A percentile compares a stretch with the other conserved stretches of the same genome.
Conservation (phyloP, 2,329 filamentous ascomycete genomes). For the Teratosphaeria zuluensis region DNA sequence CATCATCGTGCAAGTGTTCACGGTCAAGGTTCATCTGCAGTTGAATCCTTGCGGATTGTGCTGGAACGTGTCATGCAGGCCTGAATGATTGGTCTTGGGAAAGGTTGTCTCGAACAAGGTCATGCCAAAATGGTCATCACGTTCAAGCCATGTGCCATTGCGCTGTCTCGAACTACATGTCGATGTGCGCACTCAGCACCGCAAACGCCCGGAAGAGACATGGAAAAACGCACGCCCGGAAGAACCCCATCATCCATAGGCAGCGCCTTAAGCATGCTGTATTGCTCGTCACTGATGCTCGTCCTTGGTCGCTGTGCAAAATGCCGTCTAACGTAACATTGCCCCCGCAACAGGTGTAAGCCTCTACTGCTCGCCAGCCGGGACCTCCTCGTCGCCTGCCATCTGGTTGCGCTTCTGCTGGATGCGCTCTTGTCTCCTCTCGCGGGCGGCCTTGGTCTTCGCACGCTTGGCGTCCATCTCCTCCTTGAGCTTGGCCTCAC, state of each 20-base stretch:
- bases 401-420: conserved; percentile 82
- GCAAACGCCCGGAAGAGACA: neutral
- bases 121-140: neutral
- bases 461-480: conserved; percentile 99
- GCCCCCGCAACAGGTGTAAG: neutral
- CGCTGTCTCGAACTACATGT: conserved; percentile 4
- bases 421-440: conserved; percentile 92
- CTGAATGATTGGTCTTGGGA: neutral
- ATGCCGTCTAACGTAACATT: neutral
- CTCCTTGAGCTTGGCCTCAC: conserved; percentile 92
- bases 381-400: conserved; percentile 54
- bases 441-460: conserved; percentile 99
- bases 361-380: conserved; percentile 5
- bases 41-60: too few species aligned
- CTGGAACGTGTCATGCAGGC: too few species aligned
- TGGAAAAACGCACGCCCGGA: conserved; percentile 1
- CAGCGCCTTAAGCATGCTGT: conserved; percentile 2
- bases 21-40: too few species aligned
- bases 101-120: neutral
- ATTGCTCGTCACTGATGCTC: neutral
- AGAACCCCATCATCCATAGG: neutral
- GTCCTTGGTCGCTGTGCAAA: conserved; percentile 1
- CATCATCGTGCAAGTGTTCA: too few species aligned
- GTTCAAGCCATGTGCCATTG: conserved; percentile 4
- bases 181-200: conserved; percentile 1